Percentiles rank a stretch among this genome's conserved stretches.
Conservation (phyloP, 2,329 filamentous ascomycete genomes). For the Aureobasidium melanogenum region DNA sequence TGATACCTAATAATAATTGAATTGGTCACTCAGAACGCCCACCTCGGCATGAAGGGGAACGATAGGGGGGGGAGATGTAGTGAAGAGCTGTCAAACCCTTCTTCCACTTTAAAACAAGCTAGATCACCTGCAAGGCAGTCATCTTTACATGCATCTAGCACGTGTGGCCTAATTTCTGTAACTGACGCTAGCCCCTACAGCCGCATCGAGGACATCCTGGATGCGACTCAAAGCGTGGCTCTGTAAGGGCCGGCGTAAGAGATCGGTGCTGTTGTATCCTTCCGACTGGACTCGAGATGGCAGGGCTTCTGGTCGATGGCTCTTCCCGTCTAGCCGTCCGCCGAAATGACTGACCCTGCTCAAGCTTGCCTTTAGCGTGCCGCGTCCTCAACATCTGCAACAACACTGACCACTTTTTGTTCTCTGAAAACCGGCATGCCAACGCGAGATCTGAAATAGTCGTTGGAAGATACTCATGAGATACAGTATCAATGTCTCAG, state of each 20-base stretch:
- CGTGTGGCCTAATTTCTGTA: background rate
- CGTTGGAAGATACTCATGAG: background rate
- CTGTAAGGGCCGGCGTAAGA: background rate
- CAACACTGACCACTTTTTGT: background rate
- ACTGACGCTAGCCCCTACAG: background rate
- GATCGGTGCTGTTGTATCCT: background rate
- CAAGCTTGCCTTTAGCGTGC: background rate
- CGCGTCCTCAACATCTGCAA: background rate
- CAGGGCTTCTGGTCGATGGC: constrained; percentile 1
- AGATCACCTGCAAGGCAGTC: constrained; percentile 4
- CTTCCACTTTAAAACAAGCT: background rate
- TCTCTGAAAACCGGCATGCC: background rate
- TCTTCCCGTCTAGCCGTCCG: constrained; percentile 1
- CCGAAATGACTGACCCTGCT: background rate
- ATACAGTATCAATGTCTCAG: constrained; percentile 5
- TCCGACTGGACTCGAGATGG: background rate
- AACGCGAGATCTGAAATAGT: background rate
- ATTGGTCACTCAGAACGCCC: background rate
- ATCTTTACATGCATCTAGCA: constrained; percentile 3
- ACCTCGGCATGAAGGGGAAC: background rate
- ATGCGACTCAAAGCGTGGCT: background rate
- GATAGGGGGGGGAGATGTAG: background rate
- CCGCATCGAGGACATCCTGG: background rate
- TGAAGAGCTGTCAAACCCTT: background rate
- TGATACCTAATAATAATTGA: background rate